These are phyloP conservation scores for Clonostachys solani DNA, from an alignment of 2,329 filamentous ascomycete species.

Conservation along the genomic window DNA sequence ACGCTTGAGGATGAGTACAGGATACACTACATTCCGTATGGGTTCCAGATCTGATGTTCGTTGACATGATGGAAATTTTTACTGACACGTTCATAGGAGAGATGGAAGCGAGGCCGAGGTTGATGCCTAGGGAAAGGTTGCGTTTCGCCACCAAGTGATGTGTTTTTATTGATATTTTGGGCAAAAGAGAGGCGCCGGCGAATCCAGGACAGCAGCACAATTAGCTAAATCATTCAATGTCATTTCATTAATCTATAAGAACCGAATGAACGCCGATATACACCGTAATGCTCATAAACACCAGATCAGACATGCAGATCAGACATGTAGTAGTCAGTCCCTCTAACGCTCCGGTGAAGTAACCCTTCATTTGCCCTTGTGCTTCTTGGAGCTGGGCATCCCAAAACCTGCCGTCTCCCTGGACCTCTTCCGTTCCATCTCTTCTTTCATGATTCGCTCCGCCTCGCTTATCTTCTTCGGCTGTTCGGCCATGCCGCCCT, in stretches of 20 bases:
- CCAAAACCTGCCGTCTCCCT: conserved; percentile 41
- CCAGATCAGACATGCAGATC: no score
- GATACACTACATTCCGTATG: conserved; percentile 63
- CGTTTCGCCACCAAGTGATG: conserved; percentile 1
- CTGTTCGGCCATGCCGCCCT: conserved; percentile 49
- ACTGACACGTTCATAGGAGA: conserved; percentile 29
- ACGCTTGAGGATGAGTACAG: conserved; percentile 59
- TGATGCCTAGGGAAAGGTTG: conserved; percentile 27
- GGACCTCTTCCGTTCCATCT: conserved; percentile 66
- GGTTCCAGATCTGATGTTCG: conserved; percentile 40
- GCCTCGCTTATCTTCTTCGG: conserved; percentile 85
- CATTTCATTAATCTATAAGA: background rate
- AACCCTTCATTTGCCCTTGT: conserved; percentile 12
- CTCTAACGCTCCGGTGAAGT: no score
- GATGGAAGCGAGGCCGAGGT: conserved; percentile 52
- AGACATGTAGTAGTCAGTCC: no score
- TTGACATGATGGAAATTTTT: background rate
- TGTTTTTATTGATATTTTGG: conserved; percentile 1
- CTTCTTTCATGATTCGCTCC: conserved; percentile 84
- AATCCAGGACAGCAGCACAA: background rate
- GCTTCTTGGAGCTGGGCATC: conserved; percentile 47
- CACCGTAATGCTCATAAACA: background rate
- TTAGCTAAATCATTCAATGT: background rate
- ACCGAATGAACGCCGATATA: background rate
- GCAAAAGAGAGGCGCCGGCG: no score